These are phyloP conservation scores for Monosporozyma solicola DNA, from an alignment of 805 yeast genomes.

Conservation along the genomic window DNA sequence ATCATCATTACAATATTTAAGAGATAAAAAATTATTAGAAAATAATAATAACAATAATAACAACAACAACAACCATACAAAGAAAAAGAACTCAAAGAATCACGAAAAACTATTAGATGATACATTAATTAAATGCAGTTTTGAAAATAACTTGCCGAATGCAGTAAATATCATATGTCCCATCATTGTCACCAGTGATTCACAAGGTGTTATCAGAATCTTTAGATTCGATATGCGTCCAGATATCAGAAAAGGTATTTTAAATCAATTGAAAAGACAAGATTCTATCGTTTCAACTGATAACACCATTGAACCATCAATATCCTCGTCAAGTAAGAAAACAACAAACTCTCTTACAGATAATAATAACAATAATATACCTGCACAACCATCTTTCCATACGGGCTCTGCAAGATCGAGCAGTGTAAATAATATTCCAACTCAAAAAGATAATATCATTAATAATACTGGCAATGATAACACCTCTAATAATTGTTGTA, in stretches of 20 bases:
- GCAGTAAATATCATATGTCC: slow-evolving; percentile 29
- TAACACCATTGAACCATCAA: not conserved
- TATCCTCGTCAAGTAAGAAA: not conserved
- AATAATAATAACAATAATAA: not conserved
- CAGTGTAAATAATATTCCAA: not conserved
- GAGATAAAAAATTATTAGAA: not conserved
- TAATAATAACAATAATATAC: not conserved
- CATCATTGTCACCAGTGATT: slow-evolving; percentile 71
- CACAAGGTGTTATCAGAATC: slow-evolving; percentile 60
- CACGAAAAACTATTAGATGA: not conserved
- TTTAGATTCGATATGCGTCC: slow-evolving; percentile 71
- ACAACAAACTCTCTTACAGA: not conserved
- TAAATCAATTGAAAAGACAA: slow-evolving; percentile 12
- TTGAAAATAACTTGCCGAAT: slow-evolving; percentile 12
- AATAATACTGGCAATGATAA: not conserved
- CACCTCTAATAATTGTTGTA: not conserved
- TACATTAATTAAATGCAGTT: not conserved
- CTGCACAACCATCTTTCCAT: not conserved
- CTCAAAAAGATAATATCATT: not conserved
- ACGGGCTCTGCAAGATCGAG: not conserved
- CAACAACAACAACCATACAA: not conserved
- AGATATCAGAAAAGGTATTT: slow-evolving; percentile 31
- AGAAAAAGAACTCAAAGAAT: not conserved
- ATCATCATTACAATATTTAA: slow-evolving; percentile 30
- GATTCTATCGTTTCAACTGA: not conserved